These are phyloP conservation scores for Rhynchosporium agropyri DNA, from an alignment of 2,329 filamentous ascomycete species.

Conservation along the genomic window DNA sequence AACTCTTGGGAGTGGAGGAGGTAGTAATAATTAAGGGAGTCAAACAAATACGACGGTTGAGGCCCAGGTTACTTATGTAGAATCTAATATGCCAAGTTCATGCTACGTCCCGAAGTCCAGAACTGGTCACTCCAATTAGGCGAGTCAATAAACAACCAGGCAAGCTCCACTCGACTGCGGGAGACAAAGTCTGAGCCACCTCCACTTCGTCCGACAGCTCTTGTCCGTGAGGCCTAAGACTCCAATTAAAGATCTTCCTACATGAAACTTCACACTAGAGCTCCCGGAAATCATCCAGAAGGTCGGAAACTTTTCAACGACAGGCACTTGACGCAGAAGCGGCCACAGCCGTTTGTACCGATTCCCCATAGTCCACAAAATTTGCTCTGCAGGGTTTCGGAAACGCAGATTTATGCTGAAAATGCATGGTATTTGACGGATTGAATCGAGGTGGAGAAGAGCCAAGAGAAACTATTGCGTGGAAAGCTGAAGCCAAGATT, in stretches of 20 bases:
- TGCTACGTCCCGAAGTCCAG: neutral
- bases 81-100: neutral
- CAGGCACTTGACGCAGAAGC: neutral
- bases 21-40: neutral
- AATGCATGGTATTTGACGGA: conserved; percentile 9
- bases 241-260: conserved; percentile 13
- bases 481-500: conserved; percentile 3
- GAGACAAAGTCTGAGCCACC: conserved; percentile 12
- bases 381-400: conserved; percentile 1
- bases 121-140: neutral
- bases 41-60: neutral
- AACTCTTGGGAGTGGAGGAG: neutral
- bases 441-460: neutral
- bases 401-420: neutral
- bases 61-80: neutral
- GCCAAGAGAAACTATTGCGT: conserved; percentile 1
- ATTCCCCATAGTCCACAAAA: neutral
- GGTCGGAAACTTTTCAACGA: neutral
- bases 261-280: neutral
- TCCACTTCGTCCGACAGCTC: neutral
- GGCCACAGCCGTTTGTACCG: conserved; percentile 14
- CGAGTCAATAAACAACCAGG: conserved; percentile 6
- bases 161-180: neutral
- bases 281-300: conserved; percentile 1
- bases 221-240: neutral